Evolutionary conservation across 1,284 basidiomycete genomes (phyloP), one percentile per base, ranked within the genome.

Genomic region (Irpex lacteus): DNA sequence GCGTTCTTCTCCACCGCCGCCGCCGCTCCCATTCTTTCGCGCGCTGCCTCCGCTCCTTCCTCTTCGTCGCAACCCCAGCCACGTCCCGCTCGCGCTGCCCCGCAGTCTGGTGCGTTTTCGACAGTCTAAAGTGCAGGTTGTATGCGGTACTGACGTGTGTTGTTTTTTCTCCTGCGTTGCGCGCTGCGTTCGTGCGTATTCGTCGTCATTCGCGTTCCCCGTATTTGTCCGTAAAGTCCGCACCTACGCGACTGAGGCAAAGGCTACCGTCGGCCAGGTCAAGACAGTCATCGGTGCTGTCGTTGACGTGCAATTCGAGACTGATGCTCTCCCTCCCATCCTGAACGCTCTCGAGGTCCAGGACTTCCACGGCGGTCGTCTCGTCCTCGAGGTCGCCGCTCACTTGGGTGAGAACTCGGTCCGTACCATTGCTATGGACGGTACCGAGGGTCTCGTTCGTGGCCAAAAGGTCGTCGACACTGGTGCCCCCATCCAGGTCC

Each of bases 381-480:
- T 98, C 77, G 95, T 98, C 70, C 92, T 97, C 70, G 95, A 97
- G 83, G 95, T 97, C 73, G 94, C 97, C 66, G 95, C 96, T 72
- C 97, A 99, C 80, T 86, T 99, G 69, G 97, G 97, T 80, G 97
- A 98, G 85, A 98, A 98, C 89, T 94, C 96, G 57, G 95, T 98
- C 78, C 94, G 96, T 74, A 95, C 92, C 78, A 96, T 96, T 87
- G 94, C 94, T 72, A 96, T 96, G 94, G 96, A 98, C 79, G 96
- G 96, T 90, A 99, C 97, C 67, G 97, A 98, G 81, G 97, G 97
- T 95, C 94, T 99, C 75, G 96, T 99, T 72, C 96, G 97, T 84
- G 97, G 97, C 62, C 94, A 97, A 80, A 96, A 91, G 83, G 97
- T 98, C 75, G 76, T 97, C 74, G 97, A 98, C 82, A 98, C 96